Evolutionary conservation across 768 basidiomycete genomes (phyloP), one percentile per base, ranked within the genome.

Genomic region (Lanmaoa pseudosensibilis): DNA sequence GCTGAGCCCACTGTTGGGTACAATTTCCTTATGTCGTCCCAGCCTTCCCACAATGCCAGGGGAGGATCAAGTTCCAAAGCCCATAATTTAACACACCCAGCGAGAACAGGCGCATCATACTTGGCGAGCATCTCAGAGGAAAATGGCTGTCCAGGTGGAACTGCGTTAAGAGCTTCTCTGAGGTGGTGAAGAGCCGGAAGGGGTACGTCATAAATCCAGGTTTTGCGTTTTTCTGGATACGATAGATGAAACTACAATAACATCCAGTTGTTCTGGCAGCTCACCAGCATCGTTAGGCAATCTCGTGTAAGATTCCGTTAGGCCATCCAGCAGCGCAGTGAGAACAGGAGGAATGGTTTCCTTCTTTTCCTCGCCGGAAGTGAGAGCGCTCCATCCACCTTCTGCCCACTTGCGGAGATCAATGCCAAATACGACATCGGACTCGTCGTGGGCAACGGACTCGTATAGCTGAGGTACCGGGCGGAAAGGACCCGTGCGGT

Each of bases 171-270:
- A 6, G 80, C 79, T 72, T 94, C 91, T 54, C 95, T 86, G 32
- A 98, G 84, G 56, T 88, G 88, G 64, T 98, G 95, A 16, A 90
- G 82, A 25, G 85, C 83, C 2, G 84, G 77, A 7, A 98, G 80
- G 1, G 94, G 94, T 4, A 92, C 90, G 64, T 98, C 93, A 72
- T 97, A 98, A 52, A 98, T 91, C 95, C 95, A 98, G 4, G 87
- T 77, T 75, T 88, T 93, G 56, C 95, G 85, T 68, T 84, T 88
- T 69, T 95, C 94, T 86, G 67, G 5, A 36, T 13, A 52, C 21
- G n/a, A 53, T 36, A 18, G 13, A 39, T 64, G 23, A 60, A 45
- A 46, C 8, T 11, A 45, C 4, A 36, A 6, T 16, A 10, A 21
- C 18, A 43, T 9, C 18, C 2, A 46, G 18, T 41, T 33, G 23